Base-by-base conservation (phyloP, 306 rosid species). In the Crotalaria pallida region DNA sequence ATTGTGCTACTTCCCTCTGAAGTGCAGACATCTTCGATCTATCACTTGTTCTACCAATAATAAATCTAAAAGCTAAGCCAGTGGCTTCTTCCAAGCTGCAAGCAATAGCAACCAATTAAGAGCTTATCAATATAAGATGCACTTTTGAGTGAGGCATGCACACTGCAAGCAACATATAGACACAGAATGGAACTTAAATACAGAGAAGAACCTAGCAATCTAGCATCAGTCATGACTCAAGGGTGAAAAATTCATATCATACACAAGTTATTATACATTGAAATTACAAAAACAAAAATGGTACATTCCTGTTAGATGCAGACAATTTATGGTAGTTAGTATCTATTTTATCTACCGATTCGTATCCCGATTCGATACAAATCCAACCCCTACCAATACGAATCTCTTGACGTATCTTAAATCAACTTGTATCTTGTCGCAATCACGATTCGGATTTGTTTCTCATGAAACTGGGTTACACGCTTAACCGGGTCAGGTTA, bases 21-120 rank as follows among this genome's bases (percentile, higher is more conserved):
- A 95, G 97, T 19, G 86, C 88, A 13, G 71, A 51, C 97, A 91
- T 95, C 84, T 95, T 83, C 3, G 55, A 71, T 76, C 65, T 84
- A 64, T 89, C 96, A 65, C 60, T 83, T 26, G 90, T 86, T 79
- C 75, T 89, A 71, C 99, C 97, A 65, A 95, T 91, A 41, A 95
- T 63, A 86, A 95, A 95, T 83, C 96, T 86, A 80, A 95, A 87
- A 43, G 96, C 90, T 79, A 95, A 74, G 50, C 99, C 99, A 65
- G 99, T 91, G 58, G 99, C 89, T 76, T 95, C 97, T 83, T 95
- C 97, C 88, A 95, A 83, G 48, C 97, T 95, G 88, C 90, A 78
- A 78, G 70, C 67, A 77, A 66, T 21, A 49, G 29, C 74, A 75
- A 82, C 17, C 0, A 57, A 13, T 48, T 13, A 7, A 49, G 10